Evolutionary conservation across 1,139 yeast genomes (phyloP), one percentile per base, ranked within the genome.

Genomic region (Sugiyamaella sp.): DNA sequence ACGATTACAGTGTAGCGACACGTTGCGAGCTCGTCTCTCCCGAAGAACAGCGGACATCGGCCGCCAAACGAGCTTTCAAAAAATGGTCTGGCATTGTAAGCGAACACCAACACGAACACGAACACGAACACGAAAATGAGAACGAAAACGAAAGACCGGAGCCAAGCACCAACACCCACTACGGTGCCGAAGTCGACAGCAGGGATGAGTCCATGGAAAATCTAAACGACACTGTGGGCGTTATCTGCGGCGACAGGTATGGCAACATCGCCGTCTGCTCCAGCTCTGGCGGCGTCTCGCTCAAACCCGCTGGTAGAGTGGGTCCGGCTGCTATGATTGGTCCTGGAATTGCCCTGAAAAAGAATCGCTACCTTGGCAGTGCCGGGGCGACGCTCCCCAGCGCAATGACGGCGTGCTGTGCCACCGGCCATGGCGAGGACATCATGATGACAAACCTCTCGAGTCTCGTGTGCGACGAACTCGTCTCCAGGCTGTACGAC

Each of bases 301-400:
- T 68, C 57, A 73, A 73, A 52, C 61, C 52, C 3, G 65, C 71
- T 0, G 78, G 78, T 10, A 50, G 78, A 24, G 55, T 74, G 1
- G 78, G 78, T 1, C 75, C 77, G 0, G 78, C 77, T 1, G 75
- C 74, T 1, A 46, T 71, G 1, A 54, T 68, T 2, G 73, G 74
- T 0, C 61, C 71, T 10, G 75, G 74, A 1, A 58, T 64, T 12
- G 57, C 60, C 38, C 50, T 65, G 2, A 29, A 29, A 32, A 54
- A 39, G 22, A n/a, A 21, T 21, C 17, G 6, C 25, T 12, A 43
- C 17, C 19, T 20, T 9, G 12, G 24, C 3, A 20, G 14, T 20
- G 42, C 24, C 12, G 10, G 12, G 40, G 32, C 12, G 39, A 24
- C 14, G 29, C 37, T 4, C 4, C 29, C 20, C 33, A 41, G 14